Evolutionary conservation across 345 rosid genomes (phyloP), one percentile per base, ranked within the genome.

Genomic region (Clarkia xantiana): DNA sequence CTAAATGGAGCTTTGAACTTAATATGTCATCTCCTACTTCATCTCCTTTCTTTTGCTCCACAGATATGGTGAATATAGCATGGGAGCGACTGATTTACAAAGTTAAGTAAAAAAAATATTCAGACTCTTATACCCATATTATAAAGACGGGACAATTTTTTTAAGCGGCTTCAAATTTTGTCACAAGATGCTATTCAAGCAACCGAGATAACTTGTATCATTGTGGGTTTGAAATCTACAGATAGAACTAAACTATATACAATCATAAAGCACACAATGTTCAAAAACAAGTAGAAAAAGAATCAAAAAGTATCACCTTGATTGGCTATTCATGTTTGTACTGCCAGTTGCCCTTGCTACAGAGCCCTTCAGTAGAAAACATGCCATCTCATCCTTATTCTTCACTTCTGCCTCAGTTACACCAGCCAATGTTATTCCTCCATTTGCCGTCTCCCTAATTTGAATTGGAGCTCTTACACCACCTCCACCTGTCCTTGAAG

Each of bases 291-390:
- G 23, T 2, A 11, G 11, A 42, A 20, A 14, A 45, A 16, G 0
- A n/a, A 20, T 41, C 45, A 20, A 15, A 38, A 53, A 54, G 11
- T 23, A 15, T 18, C 48, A 86, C 98, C 98, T 91, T 11, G 99
- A 91, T 60, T 87, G 99, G 59, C 86, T 91, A 59, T 91, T 87
- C 99, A 91, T 91, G 45, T 87, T 87, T 11, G 99, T 91, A 59
- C 99, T 91, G 13, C 74, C 99, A 52, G 99, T 91, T 17, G 99
- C 99, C 45, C 96, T 94, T 45, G 76, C 19, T 57, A 82, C 45
- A 42, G 99, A 91, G 52, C 99, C 99, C 10, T 85, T 68, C 0
- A 80, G 77, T 42, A 91, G 56, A 65, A 59, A 75, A 0, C 80
- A 78, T 2, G 79, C 78, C 99, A 91, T 91, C 69, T 91, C 99